Evolutionary conservation across 495 filamentous ascomycete genomes (phyloP).

Genomic region (Daldinia bambusicola): DNA sequence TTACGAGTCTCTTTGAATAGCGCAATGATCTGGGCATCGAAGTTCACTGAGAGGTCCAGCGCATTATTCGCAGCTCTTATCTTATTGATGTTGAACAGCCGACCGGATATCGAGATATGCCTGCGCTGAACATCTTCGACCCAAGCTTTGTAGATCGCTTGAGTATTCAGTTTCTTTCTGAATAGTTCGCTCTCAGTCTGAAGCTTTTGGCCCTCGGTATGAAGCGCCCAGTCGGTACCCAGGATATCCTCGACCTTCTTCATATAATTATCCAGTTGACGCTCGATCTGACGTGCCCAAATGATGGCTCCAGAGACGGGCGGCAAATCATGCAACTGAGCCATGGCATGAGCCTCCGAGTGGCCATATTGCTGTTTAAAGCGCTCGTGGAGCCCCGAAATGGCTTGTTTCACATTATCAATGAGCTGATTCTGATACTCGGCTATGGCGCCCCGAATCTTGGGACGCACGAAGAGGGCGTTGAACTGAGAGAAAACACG

Average conservation of each 20-base stretch:
- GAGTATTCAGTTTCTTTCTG: constrained; percentile 93
- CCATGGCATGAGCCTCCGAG: constrained; percentile 97
- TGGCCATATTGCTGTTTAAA: constrained; percentile 99
- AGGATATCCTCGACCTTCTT: constrained; percentile 96
- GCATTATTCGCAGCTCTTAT: constrained; percentile 87
- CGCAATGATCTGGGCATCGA: constrained; percentile 95
- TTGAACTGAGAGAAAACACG: constrained; percentile 99
- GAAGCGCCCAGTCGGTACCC: constrained; percentile 90
- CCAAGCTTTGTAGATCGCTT: constrained; percentile 94
- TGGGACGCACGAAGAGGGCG: constrained; percentile 94
- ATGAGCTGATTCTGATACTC: constrained; percentile 98
- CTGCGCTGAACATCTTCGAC: constrained; percentile 85
- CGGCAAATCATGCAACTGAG: constrained; percentile 91
- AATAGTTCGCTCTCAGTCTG: constrained; percentile 89
- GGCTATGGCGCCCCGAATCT: constrained; percentile 95
- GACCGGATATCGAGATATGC: constrained; percentile 88
- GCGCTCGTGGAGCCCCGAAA: constrained; percentile 88
- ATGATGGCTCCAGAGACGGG: constrained; percentile 97
- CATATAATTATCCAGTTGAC: constrained; percentile 94
- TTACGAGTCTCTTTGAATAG: constrained; percentile 99
- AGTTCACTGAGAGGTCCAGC: constrained; percentile 91
- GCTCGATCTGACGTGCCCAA: constrained; percentile 96
- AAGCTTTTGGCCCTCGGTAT: constrained; percentile 93
- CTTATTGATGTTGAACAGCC: constrained; percentile 87
- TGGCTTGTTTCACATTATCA: constrained; percentile 95